Evolutionary conservation across 2,329 filamentous ascomycete genomes (phyloP).

Genomic region (Aspergillus fijiensis): DNA sequence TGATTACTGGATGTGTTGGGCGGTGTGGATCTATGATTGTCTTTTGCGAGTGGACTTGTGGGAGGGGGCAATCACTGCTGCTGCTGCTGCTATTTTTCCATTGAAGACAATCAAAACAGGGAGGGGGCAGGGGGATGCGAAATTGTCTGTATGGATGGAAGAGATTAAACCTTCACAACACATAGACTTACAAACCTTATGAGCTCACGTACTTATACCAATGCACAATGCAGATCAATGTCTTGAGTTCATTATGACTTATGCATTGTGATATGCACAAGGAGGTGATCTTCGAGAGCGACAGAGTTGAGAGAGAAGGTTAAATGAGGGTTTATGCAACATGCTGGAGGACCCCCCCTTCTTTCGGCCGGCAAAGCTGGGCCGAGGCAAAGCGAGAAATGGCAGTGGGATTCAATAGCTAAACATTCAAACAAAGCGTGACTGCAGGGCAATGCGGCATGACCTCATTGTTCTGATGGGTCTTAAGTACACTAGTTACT

Average conservation of each 20-base stretch:
- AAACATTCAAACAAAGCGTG: not conserved
- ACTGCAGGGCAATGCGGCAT: not conserved
- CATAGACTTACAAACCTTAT: too few species aligned
- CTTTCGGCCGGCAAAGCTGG: not conserved
- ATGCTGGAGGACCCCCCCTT: not conserved
- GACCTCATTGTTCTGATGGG: not conserved
- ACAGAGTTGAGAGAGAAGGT: not conserved
- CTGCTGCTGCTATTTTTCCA: too few species aligned
- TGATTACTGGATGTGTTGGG: not conserved
- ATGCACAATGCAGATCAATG: not conserved
- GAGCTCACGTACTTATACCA: too few species aligned
- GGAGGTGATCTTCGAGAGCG: not conserved
- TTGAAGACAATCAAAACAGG: not conserved
- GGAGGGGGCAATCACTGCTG: too few species aligned
- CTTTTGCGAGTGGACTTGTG: too few species aligned
- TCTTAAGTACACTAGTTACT: too few species aligned
- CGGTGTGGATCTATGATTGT: not conserved
- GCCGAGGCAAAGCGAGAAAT: not conserved
- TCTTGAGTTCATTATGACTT: not conserved
- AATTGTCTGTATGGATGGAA: too few species aligned
- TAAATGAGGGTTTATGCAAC: not conserved
- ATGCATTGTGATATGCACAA: not conserved
- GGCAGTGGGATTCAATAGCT: not conserved
- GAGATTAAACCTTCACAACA: too few species aligned
- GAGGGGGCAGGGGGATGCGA: not conserved